Evolutionary conservation across 352 stramenopile genomes (phyloP).

Genomic region (Phytophthora idaei): DNA sequence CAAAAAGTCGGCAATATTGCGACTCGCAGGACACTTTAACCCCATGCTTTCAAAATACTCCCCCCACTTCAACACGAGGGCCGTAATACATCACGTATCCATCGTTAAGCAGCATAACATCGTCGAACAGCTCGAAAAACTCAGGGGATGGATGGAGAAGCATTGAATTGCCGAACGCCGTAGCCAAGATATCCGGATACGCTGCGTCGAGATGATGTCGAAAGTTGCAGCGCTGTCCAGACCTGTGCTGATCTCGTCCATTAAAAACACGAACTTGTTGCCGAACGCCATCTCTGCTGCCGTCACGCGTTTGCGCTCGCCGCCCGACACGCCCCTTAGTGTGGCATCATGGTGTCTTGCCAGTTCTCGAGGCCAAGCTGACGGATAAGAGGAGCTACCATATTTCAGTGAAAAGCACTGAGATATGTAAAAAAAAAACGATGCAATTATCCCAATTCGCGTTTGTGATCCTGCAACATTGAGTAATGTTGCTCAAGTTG

Average conservation of each 20-base stretch:
- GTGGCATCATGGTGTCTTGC: slow-evolving; percentile 70
- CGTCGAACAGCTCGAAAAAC: slow-evolving; percentile 51
- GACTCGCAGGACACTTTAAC: slow-evolving; percentile 25
- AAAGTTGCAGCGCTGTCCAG: slow-evolving; percentile 35
- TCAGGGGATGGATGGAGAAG: slow-evolving; percentile 43
- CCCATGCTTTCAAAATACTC: slow-evolving; percentile 35
- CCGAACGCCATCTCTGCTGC: slow-evolving; percentile 84
- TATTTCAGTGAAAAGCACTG: too few species aligned
- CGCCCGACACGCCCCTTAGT: slow-evolving; percentile 58
- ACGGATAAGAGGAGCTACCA: slow-evolving; percentile 3
- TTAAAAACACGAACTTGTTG: slow-evolving; percentile 30
- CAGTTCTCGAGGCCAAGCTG: slow-evolving; percentile 48
- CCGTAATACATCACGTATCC: slow-evolving; percentile 36
- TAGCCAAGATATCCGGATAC: slow-evolving; percentile 25
- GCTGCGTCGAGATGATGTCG: slow-evolving; percentile 40
- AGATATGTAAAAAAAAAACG: too few species aligned
- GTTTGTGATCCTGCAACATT: too few species aligned
- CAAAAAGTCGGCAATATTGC: slow-evolving; percentile 23
- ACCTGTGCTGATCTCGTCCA: slow-evolving; percentile 25
- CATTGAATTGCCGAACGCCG: slow-evolving; percentile 39
- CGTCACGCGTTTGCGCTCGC: slow-evolving; percentile 67
- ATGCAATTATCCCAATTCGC: too few species aligned
- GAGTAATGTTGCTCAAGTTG: too few species aligned
- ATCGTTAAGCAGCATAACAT: slow-evolving; percentile 51
- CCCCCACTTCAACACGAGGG: not conserved